Conservation (phyloP, 352 stramenopile genomes). For the Pythium dissimile region DNA sequence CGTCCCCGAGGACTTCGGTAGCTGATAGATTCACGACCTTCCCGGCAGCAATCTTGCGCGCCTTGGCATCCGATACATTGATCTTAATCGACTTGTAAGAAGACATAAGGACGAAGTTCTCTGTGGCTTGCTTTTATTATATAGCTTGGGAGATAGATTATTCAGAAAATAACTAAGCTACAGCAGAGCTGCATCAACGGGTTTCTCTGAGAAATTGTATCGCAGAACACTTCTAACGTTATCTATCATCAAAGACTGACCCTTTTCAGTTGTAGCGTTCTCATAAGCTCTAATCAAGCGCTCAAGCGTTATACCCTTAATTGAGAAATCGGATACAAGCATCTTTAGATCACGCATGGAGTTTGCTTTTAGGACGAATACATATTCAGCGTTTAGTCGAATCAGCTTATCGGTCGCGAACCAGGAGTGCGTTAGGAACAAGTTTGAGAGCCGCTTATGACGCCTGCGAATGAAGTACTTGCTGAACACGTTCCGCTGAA, state of each 20-base stretch:
- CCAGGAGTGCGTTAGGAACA: slow-evolving; percentile 21
- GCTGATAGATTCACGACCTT: no score
- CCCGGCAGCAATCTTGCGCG: no score
- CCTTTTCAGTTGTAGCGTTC: slow-evolving; percentile 20
- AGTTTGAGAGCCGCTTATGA: slow-evolving; percentile 19
- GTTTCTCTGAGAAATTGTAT: not conserved
- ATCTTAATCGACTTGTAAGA: no score
- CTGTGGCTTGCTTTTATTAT: no score
- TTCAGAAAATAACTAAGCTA: no score
- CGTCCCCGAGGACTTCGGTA: no score
- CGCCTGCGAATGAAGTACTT: slow-evolving; percentile 25
- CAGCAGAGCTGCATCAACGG: no score
- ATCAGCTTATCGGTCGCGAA: slow-evolving; percentile 32
- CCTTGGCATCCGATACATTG: no score
- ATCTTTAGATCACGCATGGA: slow-evolving; percentile 24
- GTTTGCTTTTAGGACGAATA: slow-evolving; percentile 28
- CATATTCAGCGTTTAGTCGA: slow-evolving; percentile 21
- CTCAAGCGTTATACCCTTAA: slow-evolving; percentile 3
- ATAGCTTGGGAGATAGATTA: no score
- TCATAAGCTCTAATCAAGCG: slow-evolving; percentile 19
- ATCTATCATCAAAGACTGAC: slow-evolving; percentile 19
- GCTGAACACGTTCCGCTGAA: slow-evolving; percentile 26
- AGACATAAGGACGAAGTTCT: no score
- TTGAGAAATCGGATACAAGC: slow-evolving; percentile 22
- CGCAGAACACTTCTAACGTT: slow-evolving; percentile 5